Evolutionary conservation across 345 rosid genomes (phyloP).

Genomic region (Camelina laxa): DNA sequence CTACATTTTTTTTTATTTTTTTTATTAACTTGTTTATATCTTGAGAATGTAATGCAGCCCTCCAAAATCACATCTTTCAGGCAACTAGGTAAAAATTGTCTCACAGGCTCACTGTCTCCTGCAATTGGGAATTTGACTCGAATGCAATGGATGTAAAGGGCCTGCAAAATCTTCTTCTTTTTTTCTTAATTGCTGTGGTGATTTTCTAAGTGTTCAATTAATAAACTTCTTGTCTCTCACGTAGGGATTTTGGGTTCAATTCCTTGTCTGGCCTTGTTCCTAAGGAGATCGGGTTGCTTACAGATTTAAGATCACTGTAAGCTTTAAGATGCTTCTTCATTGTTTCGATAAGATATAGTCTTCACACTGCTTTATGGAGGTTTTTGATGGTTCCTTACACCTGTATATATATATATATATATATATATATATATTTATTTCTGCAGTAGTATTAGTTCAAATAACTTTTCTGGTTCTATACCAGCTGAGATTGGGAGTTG

Average conservation of each 20-base stretch:
- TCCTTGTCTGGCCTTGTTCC: conserved; percentile 69
- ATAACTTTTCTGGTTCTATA: conserved; percentile 72
- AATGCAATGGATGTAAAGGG: conserved; percentile 61
- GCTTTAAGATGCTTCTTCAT: conserved; percentile 31
- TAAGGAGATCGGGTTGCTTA: conserved; percentile 64
- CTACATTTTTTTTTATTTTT: too few relatives aligned
- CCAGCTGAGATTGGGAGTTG: conserved; percentile 68
- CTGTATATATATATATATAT: too few relatives aligned
- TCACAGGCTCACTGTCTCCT: conserved; percentile 41
- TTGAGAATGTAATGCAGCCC: background rate
- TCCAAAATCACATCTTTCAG: conserved; percentile 30
- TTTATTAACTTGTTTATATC: background rate
- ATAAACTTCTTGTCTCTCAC: background rate
- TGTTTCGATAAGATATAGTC: background rate
- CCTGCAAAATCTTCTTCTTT: background rate
- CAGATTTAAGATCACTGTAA: conserved; percentile 57
- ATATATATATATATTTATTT: too few relatives aligned
- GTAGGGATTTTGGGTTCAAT: conserved; percentile 60
- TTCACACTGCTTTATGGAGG: background rate
- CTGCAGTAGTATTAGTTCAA: conserved; percentile 52
- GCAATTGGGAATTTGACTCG: conserved; percentile 41
- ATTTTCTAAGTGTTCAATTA: too few relatives aligned
- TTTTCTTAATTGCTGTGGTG: background rate
- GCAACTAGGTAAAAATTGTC: conserved; percentile 39
- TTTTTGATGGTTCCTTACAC: background rate